A percentile compares a stretch with the other conserved stretches of the same genome.
Evolutionary conservation across 176 grass and related monocot species (phyloP).

Genomic region (Avena insularis): DNA sequence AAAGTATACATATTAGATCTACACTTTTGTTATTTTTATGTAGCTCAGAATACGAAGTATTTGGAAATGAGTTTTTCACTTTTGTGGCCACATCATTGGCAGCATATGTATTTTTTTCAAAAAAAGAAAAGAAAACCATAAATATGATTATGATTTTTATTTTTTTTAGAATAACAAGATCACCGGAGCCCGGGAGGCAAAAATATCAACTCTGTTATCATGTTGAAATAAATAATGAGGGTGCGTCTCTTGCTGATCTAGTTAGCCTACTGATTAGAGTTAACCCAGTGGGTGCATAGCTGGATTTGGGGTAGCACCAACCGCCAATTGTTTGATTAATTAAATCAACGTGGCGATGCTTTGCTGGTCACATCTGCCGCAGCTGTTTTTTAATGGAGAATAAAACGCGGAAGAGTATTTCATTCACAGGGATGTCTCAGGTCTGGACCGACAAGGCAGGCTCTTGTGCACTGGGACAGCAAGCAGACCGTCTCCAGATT

Average conservation of each 20-base stretch:
- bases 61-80: too few species aligned
- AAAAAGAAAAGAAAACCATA: too few species aligned
- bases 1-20: too few species aligned
- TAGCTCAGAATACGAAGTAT: too few species aligned
- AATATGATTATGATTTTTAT: too few species aligned
- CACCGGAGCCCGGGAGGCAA: too few species aligned
- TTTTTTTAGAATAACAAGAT: too few species aligned
- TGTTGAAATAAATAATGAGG: too few species aligned
- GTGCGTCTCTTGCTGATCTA: background rate
- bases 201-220: too few species aligned
- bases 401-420: conserved; percentile 9
- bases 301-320: conserved; percentile 7
- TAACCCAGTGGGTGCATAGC: background rate
- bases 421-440: background rate
- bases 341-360: background rate
- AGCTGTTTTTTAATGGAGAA: background rate
- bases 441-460: background rate
- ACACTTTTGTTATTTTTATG: too few species aligned
- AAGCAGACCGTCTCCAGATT: background rate
- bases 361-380: conserved; percentile 22
- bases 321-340: background rate
- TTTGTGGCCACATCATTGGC: too few species aligned
- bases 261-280: background rate
- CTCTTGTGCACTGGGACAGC: background rate
- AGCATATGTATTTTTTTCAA: too few species aligned